Base-by-base conservation (phyloP, 2,329 filamentous ascomycete genomes). In the Domatiomyces catenatus region DNA sequence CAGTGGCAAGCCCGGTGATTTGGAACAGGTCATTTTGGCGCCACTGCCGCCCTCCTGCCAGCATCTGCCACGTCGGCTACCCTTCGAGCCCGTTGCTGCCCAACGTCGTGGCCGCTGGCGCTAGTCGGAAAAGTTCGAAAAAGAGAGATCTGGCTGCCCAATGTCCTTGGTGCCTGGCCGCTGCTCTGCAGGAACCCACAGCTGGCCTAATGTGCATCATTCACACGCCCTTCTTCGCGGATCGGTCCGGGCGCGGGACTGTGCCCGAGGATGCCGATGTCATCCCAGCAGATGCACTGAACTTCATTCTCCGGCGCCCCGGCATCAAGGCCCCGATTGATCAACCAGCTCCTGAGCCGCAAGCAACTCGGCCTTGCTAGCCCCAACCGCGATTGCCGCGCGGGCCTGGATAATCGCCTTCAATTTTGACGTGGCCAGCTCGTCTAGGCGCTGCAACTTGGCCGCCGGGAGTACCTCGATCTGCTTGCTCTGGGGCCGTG, bases 271-370 rank as follows among this genome's bases (percentile, higher is more conserved):
- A 10, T 32, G 28, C 28, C 28, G 28, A 39, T 15, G 32, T 2
- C 2, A 5, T 39, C 32, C 10, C 32, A 39, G 32, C 12, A 39
- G 15, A 39, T 39, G 32, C 32, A 39, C 32, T 39, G 32, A 15
- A 39, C 32, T 39, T 39, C 32, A 15, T 39, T 39, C 32, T 39
- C 32, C 32, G 1, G 10, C 32, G 15, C 10, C 22, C 18, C 10
- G n/a, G 43, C 8, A 47, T 56, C 52, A 57, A 43, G 50, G 43
- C 19, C 54, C 54, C 7, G 56, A 58, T 32, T 56, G 61, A 60
- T 64, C 61, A 48, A 71, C 58, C 50, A 71, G 55, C 49, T 67
- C 66, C 55, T 69, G 65, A 20, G 66, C 66, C 17, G 69, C 67
- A 53, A 66, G 65, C 4, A 71, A 56, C 54, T 70, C 69, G 43